Evolutionary conservation across 192 early-diverging fungal species (phyloP).

Genomic region (Kappamyces sp.): DNA sequence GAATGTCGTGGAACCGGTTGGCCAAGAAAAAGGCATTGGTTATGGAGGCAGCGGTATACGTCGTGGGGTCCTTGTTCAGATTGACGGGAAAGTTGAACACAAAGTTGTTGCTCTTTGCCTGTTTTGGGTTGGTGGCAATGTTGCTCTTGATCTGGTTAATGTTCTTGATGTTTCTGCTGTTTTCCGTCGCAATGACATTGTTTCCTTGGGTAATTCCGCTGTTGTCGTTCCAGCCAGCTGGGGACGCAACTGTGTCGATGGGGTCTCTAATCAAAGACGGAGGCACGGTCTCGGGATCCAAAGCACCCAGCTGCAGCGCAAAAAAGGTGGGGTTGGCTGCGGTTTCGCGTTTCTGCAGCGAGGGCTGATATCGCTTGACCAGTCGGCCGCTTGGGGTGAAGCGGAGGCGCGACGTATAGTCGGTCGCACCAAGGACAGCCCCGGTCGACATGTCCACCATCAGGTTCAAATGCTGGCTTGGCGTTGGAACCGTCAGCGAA

Average conservation of each 20-base stretch:
- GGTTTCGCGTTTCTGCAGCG: background rate
- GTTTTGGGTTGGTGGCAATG: slow-evolving; percentile 15
- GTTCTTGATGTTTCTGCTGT: slow-evolving; percentile 12
- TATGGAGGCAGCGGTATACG: slow-evolving; percentile 46
- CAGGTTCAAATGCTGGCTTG: background rate
- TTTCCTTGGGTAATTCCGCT: slow-evolving; percentile 37
- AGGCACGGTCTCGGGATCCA: background rate
- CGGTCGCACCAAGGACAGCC: slow-evolving; percentile 2
- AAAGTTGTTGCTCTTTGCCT: slow-evolving; percentile 20
- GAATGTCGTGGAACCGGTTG: slow-evolving; percentile 53
- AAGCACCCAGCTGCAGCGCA: background rate
- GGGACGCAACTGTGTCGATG: slow-evolving; percentile 18
- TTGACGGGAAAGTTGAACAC: slow-evolving; percentile 32
- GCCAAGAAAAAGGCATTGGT: slow-evolving; percentile 49
- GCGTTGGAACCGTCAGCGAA: slow-evolving; percentile 1
- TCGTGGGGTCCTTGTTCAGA: slow-evolving; percentile 15
- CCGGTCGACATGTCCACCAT: slow-evolving; percentile 10
- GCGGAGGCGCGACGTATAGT: slow-evolving; percentile 9
- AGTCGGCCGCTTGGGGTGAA: background rate
- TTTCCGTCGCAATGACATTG: slow-evolving; percentile 41
- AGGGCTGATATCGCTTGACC: background rate
- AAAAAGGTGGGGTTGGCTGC: background rate
- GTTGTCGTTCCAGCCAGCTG: slow-evolving; percentile 22
- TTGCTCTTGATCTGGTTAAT: slow-evolving; percentile 26
- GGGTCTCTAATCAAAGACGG: slow-evolving; percentile 8